A percentile compares a stretch with the other conserved stretches of the same genome.
Evolutionary conservation across 2,329 filamentous ascomycete species (phyloP).

Genomic region (Sporothrix sp.): DNA sequence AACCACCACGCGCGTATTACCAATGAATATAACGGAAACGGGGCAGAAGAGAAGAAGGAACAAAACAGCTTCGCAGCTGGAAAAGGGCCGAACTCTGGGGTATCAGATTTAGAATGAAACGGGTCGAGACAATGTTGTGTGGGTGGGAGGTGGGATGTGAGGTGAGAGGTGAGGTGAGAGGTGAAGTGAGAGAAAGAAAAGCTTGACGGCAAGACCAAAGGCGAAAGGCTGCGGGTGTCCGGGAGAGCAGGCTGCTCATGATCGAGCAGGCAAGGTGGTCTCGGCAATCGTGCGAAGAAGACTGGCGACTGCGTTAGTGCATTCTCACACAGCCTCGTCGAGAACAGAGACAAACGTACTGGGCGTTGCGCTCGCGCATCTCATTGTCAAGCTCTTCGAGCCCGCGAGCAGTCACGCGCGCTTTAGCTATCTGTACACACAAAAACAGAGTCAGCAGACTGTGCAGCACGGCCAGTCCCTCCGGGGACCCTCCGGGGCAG

Average conservation of each 20-base stretch:
- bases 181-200: not conserved
- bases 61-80: not conserved
- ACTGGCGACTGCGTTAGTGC: not conserved
- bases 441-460: not conserved
- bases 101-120: conserved; percentile 12
- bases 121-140: not conserved
- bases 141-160: not conserved
- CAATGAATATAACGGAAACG: no score
- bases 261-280: conserved; percentile 7
- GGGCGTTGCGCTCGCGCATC: conserved; percentile 22
- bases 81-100: conserved; percentile 8
- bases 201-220: not conserved
- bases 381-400: conserved; percentile 24
- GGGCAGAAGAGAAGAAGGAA: not conserved
- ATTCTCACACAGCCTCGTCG: not conserved
- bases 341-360: conserved; percentile 12
- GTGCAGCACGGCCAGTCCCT: not conserved
- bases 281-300: conserved; percentile 12
- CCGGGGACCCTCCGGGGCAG: conserved; percentile 3
- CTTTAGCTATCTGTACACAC: conserved; percentile 24
- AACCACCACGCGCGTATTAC: no score
- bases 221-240: not conserved
- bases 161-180: not conserved
- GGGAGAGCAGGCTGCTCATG: not conserved
- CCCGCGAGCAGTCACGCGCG: conserved; percentile 21